Percentiles rank a stretch among this genome's conserved stretches.
phyloP scores from a whole-genome alignment of 2,329 filamentous ascomycete genomes.

The Nannizzia gypsea region DNA sequence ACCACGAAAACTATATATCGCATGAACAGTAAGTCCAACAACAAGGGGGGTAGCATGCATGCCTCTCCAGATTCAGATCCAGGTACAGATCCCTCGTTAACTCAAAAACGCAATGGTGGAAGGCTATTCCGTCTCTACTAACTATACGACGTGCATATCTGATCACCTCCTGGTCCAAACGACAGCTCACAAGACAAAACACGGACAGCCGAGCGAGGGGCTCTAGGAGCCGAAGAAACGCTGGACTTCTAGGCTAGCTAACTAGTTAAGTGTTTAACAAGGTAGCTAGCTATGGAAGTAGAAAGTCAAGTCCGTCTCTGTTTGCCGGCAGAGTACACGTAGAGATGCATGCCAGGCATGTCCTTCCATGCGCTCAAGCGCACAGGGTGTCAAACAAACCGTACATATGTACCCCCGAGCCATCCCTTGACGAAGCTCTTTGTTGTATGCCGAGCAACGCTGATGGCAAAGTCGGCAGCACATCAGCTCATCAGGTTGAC shows the following conservation, averaged over 20 bases:
- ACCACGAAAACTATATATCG: background rate
- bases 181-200: background rate
- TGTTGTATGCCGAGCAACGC: too few relatives aligned
- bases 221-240: background rate
- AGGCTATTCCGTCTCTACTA: background rate
- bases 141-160: background rate
- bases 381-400: background rate
- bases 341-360: too few relatives aligned
- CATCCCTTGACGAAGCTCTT: background rate
- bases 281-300: too few relatives aligned
- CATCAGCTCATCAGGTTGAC: too few relatives aligned
- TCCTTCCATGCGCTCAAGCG: too few relatives aligned
- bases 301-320: too few relatives aligned
- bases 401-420: too few relatives aligned
- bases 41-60: background rate
- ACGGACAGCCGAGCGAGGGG: background rate
- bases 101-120: too few relatives aligned
- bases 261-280: background rate
- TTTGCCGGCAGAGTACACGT: too few relatives aligned
- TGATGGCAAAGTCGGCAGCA: background rate
- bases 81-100: background rate
- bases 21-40: background rate
- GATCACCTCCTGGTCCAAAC: background rate
- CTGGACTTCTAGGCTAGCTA: background rate
- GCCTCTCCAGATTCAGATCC: background rate